These are phyloP conservation scores for Blepharisma japonicum DNA, from an alignment of 73 alveolate species.

Conservation along the genomic window DNA sequence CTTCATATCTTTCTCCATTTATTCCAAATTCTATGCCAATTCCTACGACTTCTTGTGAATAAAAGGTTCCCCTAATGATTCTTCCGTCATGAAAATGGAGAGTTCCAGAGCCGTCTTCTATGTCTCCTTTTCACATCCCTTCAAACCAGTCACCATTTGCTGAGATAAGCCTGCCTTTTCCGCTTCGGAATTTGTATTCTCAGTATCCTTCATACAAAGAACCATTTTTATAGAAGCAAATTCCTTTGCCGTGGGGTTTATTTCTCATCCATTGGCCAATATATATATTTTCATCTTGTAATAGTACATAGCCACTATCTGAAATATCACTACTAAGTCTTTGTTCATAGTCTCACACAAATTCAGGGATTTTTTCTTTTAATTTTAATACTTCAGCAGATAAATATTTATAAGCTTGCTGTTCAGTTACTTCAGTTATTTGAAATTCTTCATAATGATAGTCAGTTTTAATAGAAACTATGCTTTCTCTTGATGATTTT, in stretches of 20 bases:
- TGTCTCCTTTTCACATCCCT: slow-evolving; percentile 28
- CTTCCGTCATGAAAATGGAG: slow-evolving; percentile 26
- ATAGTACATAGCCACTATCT: background rate
- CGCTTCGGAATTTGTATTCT: background rate
- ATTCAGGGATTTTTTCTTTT: background rate
- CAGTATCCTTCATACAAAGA: slow-evolving; percentile 16
- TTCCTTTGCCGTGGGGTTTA: slow-evolving; percentile 18
- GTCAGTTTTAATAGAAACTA: background rate
- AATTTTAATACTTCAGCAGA: background rate
- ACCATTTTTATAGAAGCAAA: background rate
- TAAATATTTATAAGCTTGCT: background rate
- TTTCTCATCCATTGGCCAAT: slow-evolving; percentile 1
- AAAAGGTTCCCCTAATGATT: background rate
- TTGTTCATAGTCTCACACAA: background rate
- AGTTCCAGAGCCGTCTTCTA: slow-evolving; percentile 14
- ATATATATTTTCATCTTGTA: background rate
- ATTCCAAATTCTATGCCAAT: slow-evolving; percentile 15
- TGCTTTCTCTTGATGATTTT: background rate
- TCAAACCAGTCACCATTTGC: slow-evolving; percentile 30
- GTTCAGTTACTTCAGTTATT: too few relatives aligned
- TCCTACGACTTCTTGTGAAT: slow-evolving; percentile 4
- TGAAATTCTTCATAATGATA: too few relatives aligned
- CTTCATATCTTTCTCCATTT: slow-evolving; percentile 34
- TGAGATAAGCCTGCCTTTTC: slow-evolving; percentile 17
- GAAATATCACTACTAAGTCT: too few relatives aligned